Evolutionary conservation across 179 eudicot genomes (phyloP), one percentile per base, ranked within the genome.

Genomic region (Carnegiea gigantea): DNA sequence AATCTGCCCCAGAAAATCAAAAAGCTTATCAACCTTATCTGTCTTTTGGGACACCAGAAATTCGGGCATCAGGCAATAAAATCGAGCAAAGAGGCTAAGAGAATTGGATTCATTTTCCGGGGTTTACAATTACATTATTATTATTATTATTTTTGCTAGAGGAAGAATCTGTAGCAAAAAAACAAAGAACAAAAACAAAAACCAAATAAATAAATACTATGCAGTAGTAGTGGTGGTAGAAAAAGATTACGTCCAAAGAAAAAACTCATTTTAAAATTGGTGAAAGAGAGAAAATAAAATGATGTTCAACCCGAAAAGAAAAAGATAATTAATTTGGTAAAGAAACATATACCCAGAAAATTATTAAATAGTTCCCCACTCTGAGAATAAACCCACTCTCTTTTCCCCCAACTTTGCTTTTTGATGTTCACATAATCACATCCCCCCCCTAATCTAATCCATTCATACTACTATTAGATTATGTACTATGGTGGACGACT

Each of bases 401-500:
- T 79, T 26, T 44, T 65, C 62, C 60, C 81, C 51, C n/a, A 79
- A 54, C 46, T 79, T 79, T 51, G 77, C 36, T 21, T 71, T 51
- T 43, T 64, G 46, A 77, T 78, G 82, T 72, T 75, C 77, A 77
- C 30, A 28, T 28, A 28, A 28, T 28, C 30, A 28, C 83, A 64
- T 79, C 28, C 44, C 82, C 82, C 62, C 40, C 36, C 36, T 33
- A 33, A 33, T 33, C 36, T 33, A 30, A 67, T 53, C 74, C 67
- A 75, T 40, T 33, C 60, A 72, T 57, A 59, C 82, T 28, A 74
- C 48, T 64, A 81, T 60, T 75, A 43, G 62, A 81, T 40, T 57
- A 73, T 62, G 73, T 77, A 67, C 70, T 20, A 44, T 24, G 53
- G 72, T 85, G 8, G 82, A 78, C 87, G 80, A 87, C 81, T 80